These are phyloP conservation scores for Teunomyces lycoperdinae DNA, from an alignment of 805 yeast genomes.

Conservation along the genomic window DNA sequence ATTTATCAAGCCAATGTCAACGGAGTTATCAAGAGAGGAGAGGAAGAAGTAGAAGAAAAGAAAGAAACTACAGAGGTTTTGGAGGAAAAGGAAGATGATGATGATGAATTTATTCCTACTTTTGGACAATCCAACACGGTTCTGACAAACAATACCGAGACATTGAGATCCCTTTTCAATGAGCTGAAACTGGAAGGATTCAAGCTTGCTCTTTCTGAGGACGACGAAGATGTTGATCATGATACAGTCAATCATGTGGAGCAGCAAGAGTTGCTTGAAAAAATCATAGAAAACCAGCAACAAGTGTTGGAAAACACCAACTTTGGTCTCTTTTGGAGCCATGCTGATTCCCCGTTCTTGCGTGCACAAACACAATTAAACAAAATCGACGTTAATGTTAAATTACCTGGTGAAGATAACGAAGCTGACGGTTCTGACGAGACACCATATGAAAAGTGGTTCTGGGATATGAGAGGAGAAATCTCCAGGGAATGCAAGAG, in stretches of 20 bases:
- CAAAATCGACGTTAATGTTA: slow-evolving; percentile 40
- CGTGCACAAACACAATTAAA: slow-evolving; percentile 79
- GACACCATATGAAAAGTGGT: slow-evolving; percentile 65
- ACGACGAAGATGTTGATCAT: slow-evolving; percentile 47
- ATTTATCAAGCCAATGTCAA: slow-evolving; percentile 24
- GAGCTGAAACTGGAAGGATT: slow-evolving; percentile 19
- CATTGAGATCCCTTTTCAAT: slow-evolving; percentile 58
- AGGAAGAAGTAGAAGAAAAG: slow-evolving; percentile 23
- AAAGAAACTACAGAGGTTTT: slow-evolving; percentile 5
- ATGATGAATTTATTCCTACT: slow-evolving; percentile 51
- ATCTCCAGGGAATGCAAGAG: slow-evolving; percentile 73
- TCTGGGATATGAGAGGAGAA: slow-evolving; percentile 81
- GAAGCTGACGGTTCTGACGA: slow-evolving; percentile 32
- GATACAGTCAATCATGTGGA: slow-evolving; percentile 21
- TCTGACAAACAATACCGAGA: slow-evolving; percentile 50
- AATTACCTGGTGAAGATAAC: slow-evolving; percentile 35
- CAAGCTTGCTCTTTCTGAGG: slow-evolving; percentile 41
- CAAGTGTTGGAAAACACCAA: slow-evolving; percentile 11
- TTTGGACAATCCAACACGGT: slow-evolving; percentile 34
- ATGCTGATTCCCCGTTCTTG: slow-evolving; percentile 81
- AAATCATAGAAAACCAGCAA: slow-evolving; percentile 31
- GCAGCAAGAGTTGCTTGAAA: slow-evolving; percentile 26
- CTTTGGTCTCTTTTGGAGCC: slow-evolving; percentile 73
- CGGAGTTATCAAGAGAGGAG: slow-evolving; percentile 19
- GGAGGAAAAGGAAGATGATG: slow-evolving; percentile 7